Base-by-base conservation (phyloP, 768 basidiomycete genomes). In the Naganishia randhawae region DNA sequence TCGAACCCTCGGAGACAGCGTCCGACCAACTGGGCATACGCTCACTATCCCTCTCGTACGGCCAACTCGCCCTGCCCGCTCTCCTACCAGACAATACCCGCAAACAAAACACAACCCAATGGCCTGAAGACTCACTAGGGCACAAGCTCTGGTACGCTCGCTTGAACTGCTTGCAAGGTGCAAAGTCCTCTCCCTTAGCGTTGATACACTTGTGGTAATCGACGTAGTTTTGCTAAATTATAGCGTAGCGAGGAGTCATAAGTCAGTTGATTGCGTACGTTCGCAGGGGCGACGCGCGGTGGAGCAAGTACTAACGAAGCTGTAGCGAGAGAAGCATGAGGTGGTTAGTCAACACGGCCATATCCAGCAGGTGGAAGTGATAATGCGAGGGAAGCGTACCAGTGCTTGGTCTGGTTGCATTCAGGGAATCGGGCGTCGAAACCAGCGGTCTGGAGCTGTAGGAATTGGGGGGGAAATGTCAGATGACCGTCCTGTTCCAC, bases 151-250 rank as follows among this genome's bases (percentile, higher is more conserved):
- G 85, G 85, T 92, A 99, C 32, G 91, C 91, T 80, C 87, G 86
- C 84, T 89, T 90, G 87, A 99, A 99, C 81, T 96, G 94, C 83
- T 92, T 92, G 88, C 96, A 98, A 1, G 96, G 93, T n/a, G 88
- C 87, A 80, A 88, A 98, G 69, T 97, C 96, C 74, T 99, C 96
- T 73, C 96, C 96, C 83, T 96, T 98, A 74, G 94, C 94, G 74
- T 89, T 81, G 74, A 97, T 82, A 81, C 96, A 99, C 81, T 95
- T 95, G 87, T 94, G 92, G 85, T 96, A 97, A 82, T 99, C 96
- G 70, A 90, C 89, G 81, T 94, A 98, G 84, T 95, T 93, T 83
- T 95, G 92, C 86, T 87, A n/a, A 16, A 19, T 22, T 7, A 22
- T 42, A 55, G 16, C 25, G 8, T n/a, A 42, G 25, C 63, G 19